phyloP scores from a whole-genome alignment of 2,329 filamentous ascomycete species.

The Penicillium sp. region DNA sequence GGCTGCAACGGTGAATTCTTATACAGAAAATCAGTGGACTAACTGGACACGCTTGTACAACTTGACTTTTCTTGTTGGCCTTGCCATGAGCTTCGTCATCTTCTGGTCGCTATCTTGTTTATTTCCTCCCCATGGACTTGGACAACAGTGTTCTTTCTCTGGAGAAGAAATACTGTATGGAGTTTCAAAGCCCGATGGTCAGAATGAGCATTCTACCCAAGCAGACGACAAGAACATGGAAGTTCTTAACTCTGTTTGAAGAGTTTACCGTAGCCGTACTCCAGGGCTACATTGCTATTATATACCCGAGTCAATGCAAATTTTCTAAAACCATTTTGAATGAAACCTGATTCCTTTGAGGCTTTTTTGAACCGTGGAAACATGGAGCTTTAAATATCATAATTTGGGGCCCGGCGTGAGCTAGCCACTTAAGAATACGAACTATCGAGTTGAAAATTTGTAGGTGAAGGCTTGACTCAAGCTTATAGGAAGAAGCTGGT shows the following conservation, averaged over 20 bases:
- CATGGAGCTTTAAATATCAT: no score
- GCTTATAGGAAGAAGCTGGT: no score
- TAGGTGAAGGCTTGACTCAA: no score
- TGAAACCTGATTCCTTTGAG: no score
- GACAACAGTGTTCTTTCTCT: conserved; percentile 12
- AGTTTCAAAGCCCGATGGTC: neutral
- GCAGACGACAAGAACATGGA: neutral
- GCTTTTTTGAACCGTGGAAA: no score
- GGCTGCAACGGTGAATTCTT: conserved; percentile 9
- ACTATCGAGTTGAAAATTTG: no score
- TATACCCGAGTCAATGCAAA: no score
- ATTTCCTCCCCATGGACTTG: conserved; percentile 36
- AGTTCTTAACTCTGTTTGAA: neutral
- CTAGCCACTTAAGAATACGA: no score
- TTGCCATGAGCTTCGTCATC: conserved; percentile 41
- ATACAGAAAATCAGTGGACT: conserved; percentile 29
- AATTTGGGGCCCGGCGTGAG: no score
- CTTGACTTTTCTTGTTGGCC: conserved; percentile 47
- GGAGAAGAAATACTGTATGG: neutral
- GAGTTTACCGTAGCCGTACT: no score
- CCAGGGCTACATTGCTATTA: no score
- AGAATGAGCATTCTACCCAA: neutral
- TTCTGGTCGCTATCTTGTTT: conserved; percentile 31
- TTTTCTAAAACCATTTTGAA: no score
- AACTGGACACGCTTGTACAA: conserved; percentile 47